phyloP scores from a whole-genome alignment of 1,284 basidiomycete species.

The Puccinia horiana region DNA sequence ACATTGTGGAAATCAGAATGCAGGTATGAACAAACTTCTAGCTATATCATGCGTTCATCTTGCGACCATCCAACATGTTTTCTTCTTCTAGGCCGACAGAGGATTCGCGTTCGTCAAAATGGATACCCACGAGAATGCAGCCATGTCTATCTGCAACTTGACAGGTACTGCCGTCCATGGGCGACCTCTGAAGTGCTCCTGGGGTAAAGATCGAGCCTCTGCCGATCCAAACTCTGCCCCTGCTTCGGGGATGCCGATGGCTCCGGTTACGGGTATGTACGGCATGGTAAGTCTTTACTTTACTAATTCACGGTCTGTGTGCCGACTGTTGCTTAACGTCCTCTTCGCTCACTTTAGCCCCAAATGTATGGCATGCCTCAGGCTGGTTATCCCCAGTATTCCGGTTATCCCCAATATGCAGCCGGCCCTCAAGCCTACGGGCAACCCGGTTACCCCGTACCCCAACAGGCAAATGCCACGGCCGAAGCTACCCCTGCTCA shows the following conservation, averaged over 20 bases:
- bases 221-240: conserved; percentile 44
- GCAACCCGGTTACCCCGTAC: conserved; percentile 46
- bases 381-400: conserved; percentile 41
- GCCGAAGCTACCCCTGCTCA: conserved; percentile 39
- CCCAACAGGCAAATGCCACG: conserved; percentile 24
- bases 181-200: conserved; percentile 91
- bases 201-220: conserved; percentile 77
- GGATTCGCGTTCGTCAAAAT: conserved; percentile 98
- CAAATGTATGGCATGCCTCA: conserved; percentile 50
- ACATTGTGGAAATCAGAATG: conserved; percentile 96
- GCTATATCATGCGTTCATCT: neutral
- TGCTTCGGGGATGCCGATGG: conserved; percentile 39
- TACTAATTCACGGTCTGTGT: neutral
- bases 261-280: conserved; percentile 47
- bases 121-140: conserved; percentile 94
- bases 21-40: conserved; percentile 61
- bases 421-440: conserved; percentile 30
- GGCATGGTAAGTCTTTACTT: conserved; percentile 31
- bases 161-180: conserved; percentile 95
- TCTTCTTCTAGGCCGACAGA: conserved; percentile 69
- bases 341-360: conserved; percentile 3
- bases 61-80: neutral
- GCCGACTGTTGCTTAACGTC: neutral
- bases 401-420: conserved; percentile 48
- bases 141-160: conserved; percentile 91